Conservation (phyloP, 1,284 basidiomycete species). For the Takashimella koratensis region DNA sequence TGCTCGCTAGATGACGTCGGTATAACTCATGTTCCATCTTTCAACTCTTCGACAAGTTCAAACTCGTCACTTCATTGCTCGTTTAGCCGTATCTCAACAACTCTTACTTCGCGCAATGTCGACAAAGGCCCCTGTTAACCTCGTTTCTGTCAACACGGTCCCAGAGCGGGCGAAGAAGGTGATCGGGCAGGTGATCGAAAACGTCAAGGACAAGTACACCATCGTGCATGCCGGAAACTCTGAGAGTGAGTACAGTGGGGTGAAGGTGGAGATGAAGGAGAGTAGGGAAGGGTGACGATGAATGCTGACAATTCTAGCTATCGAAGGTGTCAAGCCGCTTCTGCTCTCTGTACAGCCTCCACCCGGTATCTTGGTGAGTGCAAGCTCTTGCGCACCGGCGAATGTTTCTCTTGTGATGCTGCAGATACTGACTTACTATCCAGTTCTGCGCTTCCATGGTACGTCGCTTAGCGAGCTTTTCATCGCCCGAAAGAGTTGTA, state of each 20-base stretch:
- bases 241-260: constrained; percentile 21
- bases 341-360: constrained; percentile 35
- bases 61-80: neutral
- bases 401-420: neutral
- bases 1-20: no score
- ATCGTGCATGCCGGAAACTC: constrained; percentile 46
- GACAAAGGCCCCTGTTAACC: constrained; percentile 27
- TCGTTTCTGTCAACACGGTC: constrained; percentile 46
- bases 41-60: neutral
- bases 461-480: no score
- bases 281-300: neutral
- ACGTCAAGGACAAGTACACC: constrained; percentile 41
- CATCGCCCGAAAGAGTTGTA: no score
- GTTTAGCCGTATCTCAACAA: constrained; percentile 2
- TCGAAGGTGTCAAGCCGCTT: constrained; percentile 41
- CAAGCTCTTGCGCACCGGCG: neutral
- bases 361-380: constrained; percentile 38
- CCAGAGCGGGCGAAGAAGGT: constrained; percentile 44
- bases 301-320: constrained; percentile 21
- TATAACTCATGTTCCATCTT: neutral
- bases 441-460: constrained; percentile 45
- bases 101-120: constrained; percentile 2
- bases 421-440: neutral
- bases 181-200: constrained; percentile 42
- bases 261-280: neutral